Percentiles rank a stretch among this genome's conserved stretches.
phyloP scores from a whole-genome alignment of 2,329 filamentous ascomycete genomes.

The Cladobotryum protrusum region DNA sequence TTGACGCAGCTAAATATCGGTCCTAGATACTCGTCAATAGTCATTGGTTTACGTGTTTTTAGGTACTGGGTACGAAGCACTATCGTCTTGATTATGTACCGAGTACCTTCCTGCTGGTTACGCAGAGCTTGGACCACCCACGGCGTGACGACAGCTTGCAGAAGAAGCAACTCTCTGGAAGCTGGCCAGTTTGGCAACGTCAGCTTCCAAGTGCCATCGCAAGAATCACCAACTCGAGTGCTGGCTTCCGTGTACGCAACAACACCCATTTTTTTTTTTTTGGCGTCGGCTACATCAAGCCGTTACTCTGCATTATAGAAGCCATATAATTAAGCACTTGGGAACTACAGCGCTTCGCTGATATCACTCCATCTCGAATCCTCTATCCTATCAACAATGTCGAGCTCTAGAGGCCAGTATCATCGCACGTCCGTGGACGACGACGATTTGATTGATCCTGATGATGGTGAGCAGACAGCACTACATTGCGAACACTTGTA shows the following conservation, averaged over 20 bases:
- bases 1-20: no score
- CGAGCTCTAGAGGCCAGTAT: conserved; percentile 50
- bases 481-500: neutral
- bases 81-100: no score
- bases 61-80: no score
- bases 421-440: conserved; percentile 56
- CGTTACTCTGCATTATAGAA: no score
- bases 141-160: conserved; percentile 6
- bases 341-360: no score
- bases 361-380: no score
- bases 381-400: conserved; percentile 29
- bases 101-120: neutral
- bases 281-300: no score
- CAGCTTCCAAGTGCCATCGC: neutral
- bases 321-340: no score
- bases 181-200: conserved; percentile 20
- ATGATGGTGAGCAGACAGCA: conserved; percentile 54
- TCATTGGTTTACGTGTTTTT: no score
- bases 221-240: conserved; percentile 11
- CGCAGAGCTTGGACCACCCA: conserved; percentile 22
- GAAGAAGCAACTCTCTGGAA: conserved; percentile 24
- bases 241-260: conserved; percentile 5
- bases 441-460: conserved; percentile 70
- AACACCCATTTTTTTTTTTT: neutral
- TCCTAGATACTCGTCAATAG: no score